Base-by-base conservation (phyloP, 371 early-diverging fungal species). In the Dichotomocladium elegans region DNA sequence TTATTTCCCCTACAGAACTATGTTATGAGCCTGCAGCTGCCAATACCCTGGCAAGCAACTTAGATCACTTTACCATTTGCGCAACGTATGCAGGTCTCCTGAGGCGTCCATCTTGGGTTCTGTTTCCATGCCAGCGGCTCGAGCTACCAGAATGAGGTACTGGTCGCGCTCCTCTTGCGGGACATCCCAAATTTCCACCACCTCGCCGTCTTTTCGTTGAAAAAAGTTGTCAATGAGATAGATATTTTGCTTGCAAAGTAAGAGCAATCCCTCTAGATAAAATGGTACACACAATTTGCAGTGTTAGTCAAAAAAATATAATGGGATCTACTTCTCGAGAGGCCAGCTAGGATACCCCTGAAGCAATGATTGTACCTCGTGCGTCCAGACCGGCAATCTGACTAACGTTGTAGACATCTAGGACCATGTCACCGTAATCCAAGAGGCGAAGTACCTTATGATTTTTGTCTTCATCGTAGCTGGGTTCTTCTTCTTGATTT, bases 201-300 rank as follows among this genome's bases (percentile, higher is more conserved):
- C 81, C 58, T 91, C 89, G 6, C 87, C 88, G 51, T 89, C 87
- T 26, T 55, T 46, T 17, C 81, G 68, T 42, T 83, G 82, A 58
- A 88, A 86, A 57, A 87, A 91, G 57, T 87, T 86, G 58, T 91
- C 88, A 33, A 91, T 81, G 27, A 91, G 57, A 46, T 90, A 90
- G 44, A 91, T 76, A 52, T 88, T 85, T 41, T 84, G 70, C 41
- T 85, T 86, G 63, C 90, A 86, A 1, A 91, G 63, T 1, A 91
- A 42, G 14, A 88, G 63, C 11, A 91, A 52, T 0, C 90, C 88
- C 61, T 91, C 91, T 61, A 63, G 55, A 37, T 29, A 34, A 21
- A 1, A 47, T 28, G n/a, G 14, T 44, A 26, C n/a, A n/a, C n/a
- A n/a, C n/a, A n/a, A n/a, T n/a, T n/a, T n/a, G 35, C 35, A 5